Base-by-base conservation (phyloP, 192 early-diverging fungal species). In the Podila verticillata region DNA sequence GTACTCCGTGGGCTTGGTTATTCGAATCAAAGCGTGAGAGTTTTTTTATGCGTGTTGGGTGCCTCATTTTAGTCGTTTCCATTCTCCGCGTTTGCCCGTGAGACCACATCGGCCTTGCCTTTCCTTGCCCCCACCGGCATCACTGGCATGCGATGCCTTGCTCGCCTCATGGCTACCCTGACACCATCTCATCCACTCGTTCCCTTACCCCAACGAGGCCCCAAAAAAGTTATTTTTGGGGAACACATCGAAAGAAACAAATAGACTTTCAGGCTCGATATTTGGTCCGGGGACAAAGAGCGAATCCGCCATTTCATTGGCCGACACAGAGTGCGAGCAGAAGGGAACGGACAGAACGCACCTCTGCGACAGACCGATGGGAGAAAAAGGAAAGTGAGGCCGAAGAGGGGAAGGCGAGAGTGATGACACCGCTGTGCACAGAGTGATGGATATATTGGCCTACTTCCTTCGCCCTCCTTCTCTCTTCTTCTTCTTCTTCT, bases 401-500 rank as follows among this genome's bases (percentile, higher is more conserved):
- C 58, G 58, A 28, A 60, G 26, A 60, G 17, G 26, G 22, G 58
- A 24, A 60, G 4, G 2, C 15, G 26, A 32, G 58, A 60, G n/a
- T 26, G 26, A 20, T 19, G 26, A 12, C 26, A 60, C 26, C 19
- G 0, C 31, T 17, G 0, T 20, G 17, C 28, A 24, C 6, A 7
- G 57, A 7, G 28, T 30, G 26, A 59, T 28, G 4, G 13, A 17
- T 44, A 39, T 30, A 65, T 39, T 29, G 54, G 30, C 22, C 31
- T 19, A 13, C 51, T 15, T 20, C 8, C 20, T 35, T 51, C 47
- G 4, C 47, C 44, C 60, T 26, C 58, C 32, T 47, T 48, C 30
- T 29, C 12, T 39, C 34, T 63, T 59, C 57, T 57, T 62, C 30
- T 64, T 64, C 39, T 65, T 64, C 29, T 54, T 39, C 64, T 54